Evolutionary conservation across 805 yeast genomes (phyloP).

Genomic region (Saturnispora sanitii): DNA sequence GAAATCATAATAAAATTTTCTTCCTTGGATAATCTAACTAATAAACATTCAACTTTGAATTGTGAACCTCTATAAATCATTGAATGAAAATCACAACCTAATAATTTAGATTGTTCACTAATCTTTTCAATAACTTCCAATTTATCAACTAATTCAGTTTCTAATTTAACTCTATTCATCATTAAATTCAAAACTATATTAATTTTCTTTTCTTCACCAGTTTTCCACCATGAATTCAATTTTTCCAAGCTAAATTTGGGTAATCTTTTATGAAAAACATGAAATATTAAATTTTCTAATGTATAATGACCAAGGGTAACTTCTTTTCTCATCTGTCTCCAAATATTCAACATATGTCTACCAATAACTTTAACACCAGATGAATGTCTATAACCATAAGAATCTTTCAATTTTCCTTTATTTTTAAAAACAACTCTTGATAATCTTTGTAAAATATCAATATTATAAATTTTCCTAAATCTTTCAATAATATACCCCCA

Average conservation of each 20-base stretch:
- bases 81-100: conserved; percentile 86
- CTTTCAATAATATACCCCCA: conserved; percentile 89
- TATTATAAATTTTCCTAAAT: conserved; percentile 32
- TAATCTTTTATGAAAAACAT: conserved; percentile 53
- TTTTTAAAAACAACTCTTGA: conserved; percentile 47
- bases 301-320: conserved; percentile 57
- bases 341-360: conserved; percentile 72
- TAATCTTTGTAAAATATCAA: conserved; percentile 47
- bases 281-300: conserved; percentile 65
- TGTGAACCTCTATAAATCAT: conserved; percentile 89
- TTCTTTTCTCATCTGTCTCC: conserved; percentile 67
- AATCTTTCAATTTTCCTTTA: conserved; percentile 47
- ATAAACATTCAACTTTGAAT: conserved; percentile 80
- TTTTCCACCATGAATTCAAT: conserved; percentile 39
- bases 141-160: conserved; percentile 39
- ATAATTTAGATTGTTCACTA: conserved; percentile 72
- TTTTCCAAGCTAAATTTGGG: conserved; percentile 49
- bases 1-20: conserved; percentile 68
- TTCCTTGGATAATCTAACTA: conserved; percentile 62
- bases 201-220: conserved; percentile 17
- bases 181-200: conserved; percentile 37
- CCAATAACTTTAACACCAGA: conserved; percentile 65
- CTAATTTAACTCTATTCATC: conserved; percentile 34
- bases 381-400: conserved; percentile 78
- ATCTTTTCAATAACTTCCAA: conserved; percentile 63